Percentiles rank a stretch among this genome's conserved stretches.
These are phyloP conservation scores for Eudorina sp. DNA, from an alignment of 139 green algal species.

Conservation along the genomic window DNA sequence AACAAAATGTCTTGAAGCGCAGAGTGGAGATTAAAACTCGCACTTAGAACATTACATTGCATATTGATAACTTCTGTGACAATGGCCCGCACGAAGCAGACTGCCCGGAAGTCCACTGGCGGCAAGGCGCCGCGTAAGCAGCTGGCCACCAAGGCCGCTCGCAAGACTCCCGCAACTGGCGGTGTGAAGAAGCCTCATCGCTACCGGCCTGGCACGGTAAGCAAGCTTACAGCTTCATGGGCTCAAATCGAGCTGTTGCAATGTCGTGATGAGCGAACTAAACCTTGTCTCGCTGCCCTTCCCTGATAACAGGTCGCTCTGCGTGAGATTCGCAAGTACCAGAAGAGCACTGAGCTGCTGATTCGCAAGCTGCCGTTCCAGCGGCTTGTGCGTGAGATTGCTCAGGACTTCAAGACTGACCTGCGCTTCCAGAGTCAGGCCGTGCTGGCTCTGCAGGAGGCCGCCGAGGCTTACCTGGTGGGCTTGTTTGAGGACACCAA, in stretches of 20 bases:
- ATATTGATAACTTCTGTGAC: too few relatives aligned
- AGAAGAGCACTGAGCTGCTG: slow-evolving; percentile 96
- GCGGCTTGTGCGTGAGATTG: slow-evolving; percentile 97
- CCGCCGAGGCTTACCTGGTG: slow-evolving; percentile 98
- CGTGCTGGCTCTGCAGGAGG: slow-evolving; percentile 97
- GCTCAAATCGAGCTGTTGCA: too few relatives aligned
- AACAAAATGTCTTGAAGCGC: too few relatives aligned
- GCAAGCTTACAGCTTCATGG: too few relatives aligned
- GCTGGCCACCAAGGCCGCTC: slow-evolving; percentile 15
- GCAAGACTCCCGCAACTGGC: background rate
- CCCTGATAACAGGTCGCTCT: slow-evolving; percentile 23
- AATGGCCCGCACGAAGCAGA: slow-evolving; percentile 4
- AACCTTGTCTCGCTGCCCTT: too few relatives aligned
- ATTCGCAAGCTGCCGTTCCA: slow-evolving; percentile 98
- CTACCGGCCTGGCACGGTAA: background rate
- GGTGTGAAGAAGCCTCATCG: slow-evolving; percentile 4
- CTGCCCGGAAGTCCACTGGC: slow-evolving; percentile 1
- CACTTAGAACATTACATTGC: too few relatives aligned
- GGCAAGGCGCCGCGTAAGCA: slow-evolving; percentile 5
- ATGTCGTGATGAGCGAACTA: too few relatives aligned
- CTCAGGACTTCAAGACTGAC: slow-evolving; percentile 99
- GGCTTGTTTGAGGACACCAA: slow-evolving; percentile 98
- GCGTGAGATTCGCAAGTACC: slow-evolving; percentile 94
- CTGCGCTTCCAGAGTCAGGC: slow-evolving; percentile 97
- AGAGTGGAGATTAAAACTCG: too few relatives aligned